Base-by-base conservation (phyloP, 164 flowering plant species). In the Vitis amurensis region DNA sequence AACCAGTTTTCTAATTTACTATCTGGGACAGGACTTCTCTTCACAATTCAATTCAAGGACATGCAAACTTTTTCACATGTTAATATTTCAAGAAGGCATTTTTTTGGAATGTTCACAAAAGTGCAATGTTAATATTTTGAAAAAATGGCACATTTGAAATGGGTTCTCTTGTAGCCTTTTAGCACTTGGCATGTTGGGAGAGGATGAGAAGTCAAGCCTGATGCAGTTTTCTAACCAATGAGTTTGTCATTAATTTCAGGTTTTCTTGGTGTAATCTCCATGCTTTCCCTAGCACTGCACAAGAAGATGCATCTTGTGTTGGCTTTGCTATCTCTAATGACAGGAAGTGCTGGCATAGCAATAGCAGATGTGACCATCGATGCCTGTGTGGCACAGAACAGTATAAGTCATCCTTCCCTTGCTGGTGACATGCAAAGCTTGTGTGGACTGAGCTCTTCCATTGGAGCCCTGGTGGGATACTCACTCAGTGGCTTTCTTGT, bases 331-430 rank as follows among this genome's bases (percentile, higher is more conserved):
- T 10, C 44, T 2, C 1, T 30, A 5, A 61, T 29, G 44, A 12
- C 47, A 9, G 48, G 23, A 61, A 61, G 44, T 61, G 48, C 47
- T 30, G 63, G 64, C 3, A 16, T 31, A 9, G 48, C 14, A 31
- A 61, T 61, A 23, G 64, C 12, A 9, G 48, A 61, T 61, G 64
- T 61, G 11, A 29, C 44, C 29, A 19, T 61, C 7, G 64, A 61
- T 61, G 64, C 64, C 30, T 60, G 63, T 61, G 64, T 61, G 15
- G 23, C 64, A 10, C 47, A 29, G 64, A 29, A 61, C 64, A 61
- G 64, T 31, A 61, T 61, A 4, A 30, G 23, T 11, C 64, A 61
- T 61, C 64, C 64, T 61, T 61, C 64, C 0, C 48, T 61, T 3
- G 48, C 64, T 16, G 64, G 44, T 4, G 37, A 61, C 37, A 61